A percentile compares a stretch with the other conserved stretches of the same genome.
Evolutionary conservation across 2,329 filamentous ascomycete genomes (phyloP).

Genomic region (Leptosphaerulina australis): DNA sequence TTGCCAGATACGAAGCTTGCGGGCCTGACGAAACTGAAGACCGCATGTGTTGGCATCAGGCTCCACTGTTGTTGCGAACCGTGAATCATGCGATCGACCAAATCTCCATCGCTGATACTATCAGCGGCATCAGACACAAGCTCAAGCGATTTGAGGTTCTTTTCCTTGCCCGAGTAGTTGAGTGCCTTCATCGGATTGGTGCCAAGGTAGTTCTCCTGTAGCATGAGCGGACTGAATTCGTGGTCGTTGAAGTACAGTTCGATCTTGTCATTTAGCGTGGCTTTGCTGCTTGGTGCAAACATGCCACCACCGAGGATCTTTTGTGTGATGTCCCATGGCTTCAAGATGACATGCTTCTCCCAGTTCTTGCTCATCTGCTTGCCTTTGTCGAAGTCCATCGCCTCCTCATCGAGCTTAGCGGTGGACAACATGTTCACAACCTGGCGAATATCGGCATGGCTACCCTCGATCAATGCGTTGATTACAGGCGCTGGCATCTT

Average conservation of each 20-base stretch:
- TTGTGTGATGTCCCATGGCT: conserved; percentile 96
- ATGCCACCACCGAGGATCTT: conserved; percentile 89
- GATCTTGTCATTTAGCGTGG: conserved; percentile 94
- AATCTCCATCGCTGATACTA: conserved; percentile 95
- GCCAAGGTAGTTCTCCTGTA: conserved; percentile 95
- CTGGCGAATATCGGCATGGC: conserved; percentile 93
- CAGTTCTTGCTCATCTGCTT: conserved; percentile 97
- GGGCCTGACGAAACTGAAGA: conserved; percentile 93
- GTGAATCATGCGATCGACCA: conserved; percentile 98
- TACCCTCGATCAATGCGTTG: conserved; percentile 93
- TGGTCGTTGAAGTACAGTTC: conserved; percentile 99
- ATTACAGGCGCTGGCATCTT: conserved; percentile 84
- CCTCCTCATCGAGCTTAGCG: conserved; percentile 81
- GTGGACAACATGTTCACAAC: conserved; percentile 99
- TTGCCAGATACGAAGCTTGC: conserved; percentile 86
- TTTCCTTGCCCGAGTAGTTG: conserved; percentile 68
- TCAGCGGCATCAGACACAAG: conserved; percentile 86
- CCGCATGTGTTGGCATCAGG: conserved; percentile 92
- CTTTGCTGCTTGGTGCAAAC: conserved; percentile 81
- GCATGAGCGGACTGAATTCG: conserved; percentile 95
- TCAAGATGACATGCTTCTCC: conserved; percentile 96
- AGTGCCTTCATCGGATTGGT: conserved; percentile 74
- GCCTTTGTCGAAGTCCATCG: conserved; percentile 81
- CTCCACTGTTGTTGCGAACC: conserved; percentile 98
- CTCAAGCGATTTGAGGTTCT: conserved; percentile 82